These are phyloP conservation scores for Phytophthora ohioensis DNA, from an alignment of 352 stramenopile species.

Conservation along the genomic window DNA sequence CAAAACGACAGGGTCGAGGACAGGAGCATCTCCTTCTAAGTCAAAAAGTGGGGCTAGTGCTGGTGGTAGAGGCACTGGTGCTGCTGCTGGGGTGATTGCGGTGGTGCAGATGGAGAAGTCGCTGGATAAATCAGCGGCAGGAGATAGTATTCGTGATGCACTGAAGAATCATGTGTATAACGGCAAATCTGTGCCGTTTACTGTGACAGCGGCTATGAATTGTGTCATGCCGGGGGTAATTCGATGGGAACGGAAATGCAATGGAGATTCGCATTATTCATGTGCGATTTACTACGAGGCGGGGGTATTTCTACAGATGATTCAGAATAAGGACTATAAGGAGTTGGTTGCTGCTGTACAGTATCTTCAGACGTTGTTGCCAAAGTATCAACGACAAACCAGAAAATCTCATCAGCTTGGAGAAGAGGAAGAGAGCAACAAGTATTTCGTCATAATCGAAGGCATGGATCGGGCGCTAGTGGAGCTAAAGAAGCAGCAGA, in stretches of 20 bases:
- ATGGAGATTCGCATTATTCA: constrained; percentile 20
- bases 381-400: not conserved
- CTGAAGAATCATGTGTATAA: constrained; percentile 65
- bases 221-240: constrained; percentile 42
- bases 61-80: constrained; percentile 1
- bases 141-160: constrained; percentile 47
- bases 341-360: constrained; percentile 43
- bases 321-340: constrained; percentile 48
- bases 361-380: constrained; percentile 40
- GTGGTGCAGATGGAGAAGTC: constrained; percentile 59
- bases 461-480: constrained; percentile 69
- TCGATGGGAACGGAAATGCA: constrained; percentile 45
- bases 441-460: constrained; percentile 66
- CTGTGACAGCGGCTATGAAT: constrained; percentile 45
- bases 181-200: constrained; percentile 53
- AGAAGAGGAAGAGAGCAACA: constrained; percentile 34
- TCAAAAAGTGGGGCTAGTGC: not conserved
- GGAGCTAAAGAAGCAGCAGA: constrained; percentile 50
- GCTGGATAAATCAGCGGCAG: constrained; percentile 46
- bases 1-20: constrained; percentile 6
- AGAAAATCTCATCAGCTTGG: not conserved
- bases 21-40: constrained; percentile 3
- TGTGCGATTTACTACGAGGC: constrained; percentile 59
- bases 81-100: constrained; percentile 22
- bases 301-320: constrained; percentile 46